Evolutionary conservation across 306 rosid species (phyloP).

Genomic region (Mucuna pruriens): DNA sequence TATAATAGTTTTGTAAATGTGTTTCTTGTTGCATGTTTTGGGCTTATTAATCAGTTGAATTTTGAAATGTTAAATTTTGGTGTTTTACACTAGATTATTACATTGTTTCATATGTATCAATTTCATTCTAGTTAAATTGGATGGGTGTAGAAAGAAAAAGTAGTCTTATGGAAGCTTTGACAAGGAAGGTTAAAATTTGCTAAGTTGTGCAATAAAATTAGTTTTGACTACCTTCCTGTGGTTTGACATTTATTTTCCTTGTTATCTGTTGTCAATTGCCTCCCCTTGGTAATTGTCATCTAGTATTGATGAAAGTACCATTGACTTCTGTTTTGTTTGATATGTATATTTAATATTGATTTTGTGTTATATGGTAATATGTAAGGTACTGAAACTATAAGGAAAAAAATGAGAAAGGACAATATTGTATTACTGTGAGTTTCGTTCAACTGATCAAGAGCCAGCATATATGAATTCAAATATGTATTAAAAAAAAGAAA

Average conservation of each 20-base stretch:
- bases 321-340: neutral
- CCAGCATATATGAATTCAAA: too few relatives aligned
- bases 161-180: neutral
- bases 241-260: conserved; percentile 21
- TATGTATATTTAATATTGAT: neutral
- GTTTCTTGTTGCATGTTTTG: neutral
- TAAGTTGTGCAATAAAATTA: conserved; percentile 10
- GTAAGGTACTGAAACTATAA: too few relatives aligned
- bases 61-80: neutral
- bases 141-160: neutral
- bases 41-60: neutral
- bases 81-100: neutral
- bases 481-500: too few relatives aligned
- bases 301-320: neutral
- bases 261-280: neutral
- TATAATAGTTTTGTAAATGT: neutral
- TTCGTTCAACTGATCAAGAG: too few relatives aligned
- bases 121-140: conserved; percentile 13
- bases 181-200: neutral
- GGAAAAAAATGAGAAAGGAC: too few relatives aligned
- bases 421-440: too few relatives aligned
- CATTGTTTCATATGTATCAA: neutral
- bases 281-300: neutral
- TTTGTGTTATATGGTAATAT: too few relatives aligned
- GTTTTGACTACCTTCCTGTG: conserved; percentile 1